Percentiles rank a stretch among this genome's conserved stretches.
These are phyloP conservation scores for Pleurotus eryngii DNA, from an alignment of 768 basidiomycete genomes.

Conservation along the genomic window DNA sequence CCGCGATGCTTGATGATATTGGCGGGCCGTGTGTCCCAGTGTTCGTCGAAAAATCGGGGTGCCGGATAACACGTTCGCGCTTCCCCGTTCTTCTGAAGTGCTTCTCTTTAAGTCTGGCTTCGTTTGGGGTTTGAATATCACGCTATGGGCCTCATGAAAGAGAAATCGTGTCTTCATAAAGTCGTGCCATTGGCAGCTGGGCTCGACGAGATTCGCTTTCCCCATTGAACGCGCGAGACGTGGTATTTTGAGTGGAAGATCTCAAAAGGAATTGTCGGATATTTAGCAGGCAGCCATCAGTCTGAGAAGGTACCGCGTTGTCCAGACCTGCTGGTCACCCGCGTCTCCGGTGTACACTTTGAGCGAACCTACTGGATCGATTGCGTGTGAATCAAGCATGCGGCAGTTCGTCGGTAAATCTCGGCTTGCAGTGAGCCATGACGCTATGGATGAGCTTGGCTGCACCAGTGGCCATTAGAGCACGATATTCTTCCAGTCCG, in stretches of 20 bases:
- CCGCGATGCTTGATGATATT: too few relatives aligned
- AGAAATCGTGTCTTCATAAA: too few relatives aligned
- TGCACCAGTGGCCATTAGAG: too few relatives aligned
- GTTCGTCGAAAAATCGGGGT: too few relatives aligned
- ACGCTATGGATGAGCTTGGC: too few relatives aligned
- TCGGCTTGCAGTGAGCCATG: not conserved
- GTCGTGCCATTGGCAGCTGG: too few relatives aligned
- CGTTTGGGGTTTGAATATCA: too few relatives aligned
- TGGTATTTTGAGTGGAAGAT: not conserved
- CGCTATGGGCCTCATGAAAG: too few relatives aligned
- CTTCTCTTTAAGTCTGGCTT: too few relatives aligned
- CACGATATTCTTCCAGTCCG: too few relatives aligned
- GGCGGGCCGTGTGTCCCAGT: slow-evolving; percentile 9
- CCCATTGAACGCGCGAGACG: not conserved
- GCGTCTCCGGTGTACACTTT: not conserved
- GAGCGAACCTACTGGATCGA: slow-evolving; percentile 1
- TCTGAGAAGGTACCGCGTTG: not conserved
- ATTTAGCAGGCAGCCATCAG: slow-evolving; percentile 1
- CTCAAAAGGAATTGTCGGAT: not conserved
- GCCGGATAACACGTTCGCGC: too few relatives aligned
- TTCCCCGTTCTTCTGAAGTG: too few relatives aligned
- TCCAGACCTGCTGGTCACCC: not conserved
- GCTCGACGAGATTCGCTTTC: not conserved
- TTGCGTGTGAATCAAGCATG: not conserved
- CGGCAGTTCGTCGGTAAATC: slow-evolving; percentile 3